Evolutionary conservation across 495 filamentous ascomycete genomes (phyloP), one percentile per base, ranked within the genome.

Genomic region (Aspergillus taichungensis): DNA sequence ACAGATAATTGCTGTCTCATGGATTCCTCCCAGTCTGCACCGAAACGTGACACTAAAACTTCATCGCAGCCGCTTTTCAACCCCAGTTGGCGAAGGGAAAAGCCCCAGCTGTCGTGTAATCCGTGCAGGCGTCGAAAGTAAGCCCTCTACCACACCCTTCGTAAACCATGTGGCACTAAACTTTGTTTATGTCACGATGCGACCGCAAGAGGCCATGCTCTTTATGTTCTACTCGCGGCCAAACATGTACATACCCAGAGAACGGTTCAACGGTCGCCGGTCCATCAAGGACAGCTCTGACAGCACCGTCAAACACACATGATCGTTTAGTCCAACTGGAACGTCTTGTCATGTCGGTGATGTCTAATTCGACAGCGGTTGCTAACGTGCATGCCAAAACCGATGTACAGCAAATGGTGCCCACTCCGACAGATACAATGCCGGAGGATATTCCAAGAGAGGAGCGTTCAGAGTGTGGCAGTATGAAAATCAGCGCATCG

Each of bases 71-170:
- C 40, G 24, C 40, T 30, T 30, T 42, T 13, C 24, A 42, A 42
- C 4, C 1, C 52, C 57, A 14, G 69, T 38, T 40, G 50, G 7
- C 45, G 50, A 6, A 30, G 50, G n/a, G 50, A 52, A 11, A 52
- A 52, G 36, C 56, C 39, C 57, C 60, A 27, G 58, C 73, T 30
- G 63, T 67, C 24, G 45, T 73, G 73, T 11, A 54, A 55, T 10
- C 64, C 63, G 9, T 58, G 54, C 40, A 49, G 59, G 5, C 45
- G 37, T 9, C 45, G 50, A 13, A 50, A 50, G 48, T 45, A 42
- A 50, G 42, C 14, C 13, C 38, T 38, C 18, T 38, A 11, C 13
- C 8, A 14, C 2, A 13, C 38, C 24, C 38, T 27, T 9, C 10
- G 18, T 29, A 40, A 2, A 30, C 3, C 8, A 29, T 40, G 8